Base-by-base conservation (phyloP, 2,329 filamentous ascomycete species). In the Fusarium bactridioides region DNA sequence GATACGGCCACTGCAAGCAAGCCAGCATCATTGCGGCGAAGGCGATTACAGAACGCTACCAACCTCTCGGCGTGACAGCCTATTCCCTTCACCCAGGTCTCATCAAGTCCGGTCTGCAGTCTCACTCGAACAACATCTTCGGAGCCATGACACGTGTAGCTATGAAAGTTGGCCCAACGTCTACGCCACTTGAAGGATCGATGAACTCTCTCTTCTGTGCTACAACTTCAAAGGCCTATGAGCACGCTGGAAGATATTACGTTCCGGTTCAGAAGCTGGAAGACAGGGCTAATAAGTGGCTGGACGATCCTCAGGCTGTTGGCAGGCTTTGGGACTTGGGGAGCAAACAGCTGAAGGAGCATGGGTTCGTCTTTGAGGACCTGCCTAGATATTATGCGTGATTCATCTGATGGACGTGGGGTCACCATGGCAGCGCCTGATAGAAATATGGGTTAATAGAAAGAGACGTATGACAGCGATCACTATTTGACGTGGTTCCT, bases 31-130 rank as follows among this genome's bases (percentile, higher is more conserved):
- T 72, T 19, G 60, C 58, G 8, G 71, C 74, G 6, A 70, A 67
- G 29, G 69, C 70, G 7, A 51, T 77, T 1, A 77, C 69, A 4
- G 68, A 77, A 21, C 75, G 70, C 5, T 76, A 76, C 21, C 27
- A 45, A 9, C 37, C 56, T 4, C 21, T 55, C 44, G 76, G 74
- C 2, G 64, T 78, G 1, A 77, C 76, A 25, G 76, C 76, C 7
- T 78, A 76, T 40, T 74, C 76, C 1, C 25, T 77, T 2, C 76
- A 76, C 47, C 76, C 75, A 0, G 76, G 76, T 1, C 56, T 78
- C 16, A 65, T 78, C 40, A 64, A 62, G 13, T 73, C 76, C 1
- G 56, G 58, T 27, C 61, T 78, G 4, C 76, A 78, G 33, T 60
- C 58, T 10, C 57, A 65, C 10, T 69, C 73, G 13, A 40, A 63